These are phyloP conservation scores for Aureobasidium subglaciale DNA, from an alignment of 2,329 filamentous ascomycete species.

Conservation along the genomic window DNA sequence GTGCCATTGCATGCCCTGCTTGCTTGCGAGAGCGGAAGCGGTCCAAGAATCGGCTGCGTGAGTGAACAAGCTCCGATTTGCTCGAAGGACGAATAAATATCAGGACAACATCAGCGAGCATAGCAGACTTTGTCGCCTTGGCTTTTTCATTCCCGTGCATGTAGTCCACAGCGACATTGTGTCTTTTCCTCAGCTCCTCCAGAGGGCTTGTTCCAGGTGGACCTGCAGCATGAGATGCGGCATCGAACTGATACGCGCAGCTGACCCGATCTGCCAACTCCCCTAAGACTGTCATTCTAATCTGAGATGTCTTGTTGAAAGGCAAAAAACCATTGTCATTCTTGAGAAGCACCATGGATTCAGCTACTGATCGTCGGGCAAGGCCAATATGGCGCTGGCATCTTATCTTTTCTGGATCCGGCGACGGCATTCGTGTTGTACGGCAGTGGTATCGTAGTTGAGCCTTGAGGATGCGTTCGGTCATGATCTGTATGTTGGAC, in stretches of 20 bases:
- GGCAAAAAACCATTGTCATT: conserved; percentile 12
- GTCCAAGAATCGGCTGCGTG: neutral
- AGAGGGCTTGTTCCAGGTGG: conserved; percentile 16
- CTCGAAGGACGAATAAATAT: conserved; percentile 4
- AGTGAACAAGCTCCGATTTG: neutral
- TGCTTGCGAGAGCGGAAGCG: neutral
- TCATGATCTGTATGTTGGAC: neutral
- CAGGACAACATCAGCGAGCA: conserved; percentile 12
- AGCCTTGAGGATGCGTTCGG: neutral
- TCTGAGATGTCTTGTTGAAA: neutral
- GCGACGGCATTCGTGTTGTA: neutral
- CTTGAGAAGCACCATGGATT: conserved; percentile 19
- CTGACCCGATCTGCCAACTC: conserved; percentile 17
- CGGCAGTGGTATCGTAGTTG: conserved; percentile 9
- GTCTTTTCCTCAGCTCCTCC: conserved; percentile 16
- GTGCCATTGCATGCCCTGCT: neutral
- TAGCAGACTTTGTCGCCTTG: conserved; percentile 7
- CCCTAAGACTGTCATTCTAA: conserved; percentile 17
- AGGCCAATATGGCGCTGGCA: conserved; percentile 17
- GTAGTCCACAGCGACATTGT: conserved; percentile 8
- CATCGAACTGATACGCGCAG: conserved; percentile 14
- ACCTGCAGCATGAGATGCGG: conserved; percentile 16
- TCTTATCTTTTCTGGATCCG: conserved; percentile 12
- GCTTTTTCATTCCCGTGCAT: neutral
- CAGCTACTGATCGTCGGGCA: conserved; percentile 16